Conservation (phyloP, 495 filamentous ascomycete genomes). For the Penicillium soppii region DNA sequence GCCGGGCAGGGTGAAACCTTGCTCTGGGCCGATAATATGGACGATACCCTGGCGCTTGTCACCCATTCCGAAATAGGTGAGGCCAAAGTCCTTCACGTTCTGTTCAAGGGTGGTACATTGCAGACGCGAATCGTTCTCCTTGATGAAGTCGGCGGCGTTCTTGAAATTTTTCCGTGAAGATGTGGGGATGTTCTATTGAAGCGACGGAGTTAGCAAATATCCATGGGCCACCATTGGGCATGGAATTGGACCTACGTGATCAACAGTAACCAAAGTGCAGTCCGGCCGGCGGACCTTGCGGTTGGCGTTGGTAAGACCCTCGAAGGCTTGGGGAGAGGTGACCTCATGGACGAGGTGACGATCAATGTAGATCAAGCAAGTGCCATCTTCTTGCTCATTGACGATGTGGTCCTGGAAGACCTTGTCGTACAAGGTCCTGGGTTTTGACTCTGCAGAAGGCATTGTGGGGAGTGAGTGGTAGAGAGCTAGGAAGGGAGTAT, state of each 20-base stretch:
- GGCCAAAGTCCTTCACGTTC: slow-evolving; percentile 93
- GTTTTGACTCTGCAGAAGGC: slow-evolving; percentile 73
- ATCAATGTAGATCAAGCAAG: slow-evolving; percentile 90
- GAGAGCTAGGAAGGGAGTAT: not conserved
- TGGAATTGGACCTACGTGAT: slow-evolving; percentile 71
- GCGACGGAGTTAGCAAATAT: not conserved
- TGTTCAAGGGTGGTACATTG: slow-evolving; percentile 96
- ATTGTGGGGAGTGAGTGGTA: slow-evolving; percentile 50
- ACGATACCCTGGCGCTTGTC: slow-evolving; percentile 98
- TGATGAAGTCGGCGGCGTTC: slow-evolving; percentile 79
- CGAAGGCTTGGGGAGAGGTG: slow-evolving; percentile 97
- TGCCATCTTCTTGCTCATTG: slow-evolving; percentile 90
- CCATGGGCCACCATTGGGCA: not conserved
- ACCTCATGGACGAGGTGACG: slow-evolving; percentile 97
- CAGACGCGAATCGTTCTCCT: slow-evolving; percentile 87
- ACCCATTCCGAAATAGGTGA: slow-evolving; percentile 95
- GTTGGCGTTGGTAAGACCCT: slow-evolving; percentile 83
- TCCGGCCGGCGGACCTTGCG: slow-evolving; percentile 89
- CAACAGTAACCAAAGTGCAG: slow-evolving; percentile 93
- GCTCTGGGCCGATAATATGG: slow-evolving; percentile 98
- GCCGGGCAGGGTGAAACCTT: slow-evolving; percentile 96
- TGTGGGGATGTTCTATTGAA: slow-evolving; percentile 79
- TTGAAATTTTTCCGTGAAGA: slow-evolving; percentile 86
- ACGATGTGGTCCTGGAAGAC: slow-evolving; percentile 92
- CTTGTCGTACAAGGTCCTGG: slow-evolving; percentile 96